These are phyloP conservation scores for Chaetoscypha palmicola DNA, from an alignment of 2,329 filamentous ascomycete genomes.

Conservation along the genomic window DNA sequence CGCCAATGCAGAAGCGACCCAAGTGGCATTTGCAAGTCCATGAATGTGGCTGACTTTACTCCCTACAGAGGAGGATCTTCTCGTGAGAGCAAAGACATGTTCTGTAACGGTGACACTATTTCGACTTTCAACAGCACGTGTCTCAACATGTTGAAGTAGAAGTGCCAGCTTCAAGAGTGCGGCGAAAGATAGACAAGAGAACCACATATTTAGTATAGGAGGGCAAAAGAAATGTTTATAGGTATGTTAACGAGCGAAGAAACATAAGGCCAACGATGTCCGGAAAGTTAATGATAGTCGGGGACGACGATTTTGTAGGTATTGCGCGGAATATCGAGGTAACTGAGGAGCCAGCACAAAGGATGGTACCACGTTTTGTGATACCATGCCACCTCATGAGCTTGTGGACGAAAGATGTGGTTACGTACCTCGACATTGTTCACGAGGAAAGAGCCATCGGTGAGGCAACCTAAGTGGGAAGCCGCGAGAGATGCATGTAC, in stretches of 20 bases:
- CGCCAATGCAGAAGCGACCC: background rate
- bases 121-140: background rate
- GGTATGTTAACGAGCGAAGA: background rate
- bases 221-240: no score
- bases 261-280: background rate
- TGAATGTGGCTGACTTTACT: background rate
- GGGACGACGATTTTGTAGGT: background rate
- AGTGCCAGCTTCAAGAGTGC: background rate
- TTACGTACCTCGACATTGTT: no score
- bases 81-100: slow-evolving; percentile 1
- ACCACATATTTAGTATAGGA: no score
- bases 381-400: no score
- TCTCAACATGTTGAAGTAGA: background rate
- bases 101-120: background rate
- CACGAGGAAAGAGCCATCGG: no score
- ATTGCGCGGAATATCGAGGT: no score
- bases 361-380: no score
- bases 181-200: no score
- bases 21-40: background rate
- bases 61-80: background rate
- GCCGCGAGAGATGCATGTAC: no score
- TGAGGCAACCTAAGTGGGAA: no score
- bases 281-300: background rate
- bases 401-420: no score
- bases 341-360: no score